Evolutionary conservation across 2,329 filamentous ascomycete genomes (phyloP), one percentile per base, ranked within the genome.

Genomic region (Amauroascus verrucosus): DNA sequence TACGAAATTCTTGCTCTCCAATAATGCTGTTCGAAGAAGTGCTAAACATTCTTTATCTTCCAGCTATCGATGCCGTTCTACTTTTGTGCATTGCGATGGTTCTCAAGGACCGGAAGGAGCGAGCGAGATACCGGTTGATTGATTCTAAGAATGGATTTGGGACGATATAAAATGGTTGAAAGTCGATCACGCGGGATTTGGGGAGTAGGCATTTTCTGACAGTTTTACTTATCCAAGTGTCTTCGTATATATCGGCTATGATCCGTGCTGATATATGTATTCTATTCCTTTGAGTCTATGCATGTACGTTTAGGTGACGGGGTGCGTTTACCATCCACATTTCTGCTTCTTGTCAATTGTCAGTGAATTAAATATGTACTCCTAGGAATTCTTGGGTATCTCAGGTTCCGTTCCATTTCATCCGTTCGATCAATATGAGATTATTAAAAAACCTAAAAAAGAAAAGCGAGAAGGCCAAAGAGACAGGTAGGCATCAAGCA

Each of bases 81-180:
- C 72, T 91, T 59, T 72, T 91, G 53, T 79, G 81, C 60, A 82
- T 84, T 11, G 83, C 84, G 28, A 88, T 88, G 70, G 75, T 93
- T 43, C 75, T 88, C 62, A 90, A 89, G 76, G 83, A 88, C 62
- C 82, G 86, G 64, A 86, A 85, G 70, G 87, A 93, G 73, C 80
- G 81, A 63, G 82, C 86, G 69, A 77, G 87, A 56, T 93, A 88
- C 72, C 80, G 82, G 55, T 78, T 86, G 64, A 90, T 93, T 63
- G 86, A 91, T 64, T 82, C 88, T 76, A 93, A 93, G 80, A 79
- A 70, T 58, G 80, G 82, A 50, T 71, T 72, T 58, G 69, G 75
- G 49, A 70, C 74, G 30, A 79, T 78, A 65, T 78, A 72, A 50
- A 49, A 8, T 28, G 24, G 7, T 22, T 28, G 13, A 11, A 2